Conservation (phyloP, 2,329 filamentous ascomycete species). For the Cladosporium sphaerospermum region DNA sequence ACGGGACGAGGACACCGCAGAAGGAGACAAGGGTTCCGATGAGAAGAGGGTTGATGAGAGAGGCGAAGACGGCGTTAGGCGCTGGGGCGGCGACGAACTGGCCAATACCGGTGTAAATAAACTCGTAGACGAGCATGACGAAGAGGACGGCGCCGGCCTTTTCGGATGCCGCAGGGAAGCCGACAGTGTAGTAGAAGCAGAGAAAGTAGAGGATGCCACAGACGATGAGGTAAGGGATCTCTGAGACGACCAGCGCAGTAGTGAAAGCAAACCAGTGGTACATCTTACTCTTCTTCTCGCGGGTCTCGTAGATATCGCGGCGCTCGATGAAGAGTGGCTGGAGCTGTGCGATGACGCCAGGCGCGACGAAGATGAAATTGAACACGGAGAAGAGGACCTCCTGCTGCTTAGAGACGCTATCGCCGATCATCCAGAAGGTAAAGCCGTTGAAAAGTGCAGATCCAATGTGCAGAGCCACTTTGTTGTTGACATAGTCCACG, state of each 20-base stretch:
- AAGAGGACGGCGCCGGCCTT: conserved; percentile 44
- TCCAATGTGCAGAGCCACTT: conserved; percentile 51
- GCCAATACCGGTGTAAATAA: conserved; percentile 48
- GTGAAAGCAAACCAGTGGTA: conserved; percentile 73
- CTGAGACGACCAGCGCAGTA: conserved; percentile 62
- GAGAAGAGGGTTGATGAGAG: conserved; percentile 37
- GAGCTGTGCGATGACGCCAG: conserved; percentile 50
- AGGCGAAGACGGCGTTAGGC: conserved; percentile 41
- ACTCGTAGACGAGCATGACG: conserved; percentile 52
- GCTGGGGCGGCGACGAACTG: conserved; percentile 49
- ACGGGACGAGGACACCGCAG: conserved; percentile 32
- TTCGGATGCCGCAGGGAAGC: conserved; percentile 38
- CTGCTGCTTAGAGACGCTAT: conserved; percentile 32
- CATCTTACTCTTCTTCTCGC: conserved; percentile 58
- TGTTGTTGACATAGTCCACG: conserved; percentile 60
- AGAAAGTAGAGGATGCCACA: conserved; percentile 51
- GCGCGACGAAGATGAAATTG: conserved; percentile 32
- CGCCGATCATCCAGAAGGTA: conserved; percentile 41
- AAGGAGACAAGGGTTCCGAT: conserved; percentile 29
- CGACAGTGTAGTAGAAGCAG: conserved; percentile 30
- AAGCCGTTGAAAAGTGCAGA: conserved; percentile 45
- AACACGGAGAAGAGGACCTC: conserved; percentile 29
- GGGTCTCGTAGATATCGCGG: conserved; percentile 53
- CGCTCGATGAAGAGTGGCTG: conserved; percentile 55
- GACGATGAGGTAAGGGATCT: conserved; percentile 60